Evolutionary conservation across 345 rosid species (phyloP).

Genomic region (Hibiscus syriacus): DNA sequence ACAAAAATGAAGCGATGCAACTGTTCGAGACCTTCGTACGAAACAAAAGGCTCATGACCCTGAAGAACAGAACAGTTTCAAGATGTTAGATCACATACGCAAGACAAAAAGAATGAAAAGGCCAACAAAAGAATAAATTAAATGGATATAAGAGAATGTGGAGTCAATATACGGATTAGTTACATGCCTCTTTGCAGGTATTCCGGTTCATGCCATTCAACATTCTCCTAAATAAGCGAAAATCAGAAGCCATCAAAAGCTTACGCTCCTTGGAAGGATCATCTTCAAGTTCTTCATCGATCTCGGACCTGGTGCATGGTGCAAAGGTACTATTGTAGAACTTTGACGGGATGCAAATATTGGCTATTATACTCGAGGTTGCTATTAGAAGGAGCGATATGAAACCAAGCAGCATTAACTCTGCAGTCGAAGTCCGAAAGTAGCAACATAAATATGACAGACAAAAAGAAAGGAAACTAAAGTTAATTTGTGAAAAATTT

Average conservation of each 20-base stretch:
- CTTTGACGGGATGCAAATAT: constrained; percentile 85
- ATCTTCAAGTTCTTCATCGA: constrained; percentile 43
- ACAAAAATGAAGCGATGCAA: constrained; percentile 96
- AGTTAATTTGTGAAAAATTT: not conserved
- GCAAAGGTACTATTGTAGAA: constrained; percentile 66
- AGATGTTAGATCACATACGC: not conserved
- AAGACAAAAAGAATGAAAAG: not conserved
- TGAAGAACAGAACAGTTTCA: constrained; percentile 22
- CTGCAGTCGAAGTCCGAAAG: constrained; percentile 31
- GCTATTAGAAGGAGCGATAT: constrained; percentile 92
- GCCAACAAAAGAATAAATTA: not conserved
- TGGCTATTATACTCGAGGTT: constrained; percentile 72
- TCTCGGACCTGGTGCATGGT: constrained; percentile 69
- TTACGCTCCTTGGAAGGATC: constrained; percentile 46
- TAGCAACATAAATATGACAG: constrained; percentile 8
- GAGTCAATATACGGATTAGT: constrained; percentile 1
- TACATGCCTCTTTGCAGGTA: constrained; percentile 68
- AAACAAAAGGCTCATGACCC: constrained; percentile 93
- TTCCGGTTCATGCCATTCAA: constrained; percentile 36
- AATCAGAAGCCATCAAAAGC: constrained; percentile 29
- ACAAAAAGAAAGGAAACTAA: not conserved
- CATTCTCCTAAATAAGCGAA: constrained; percentile 45
- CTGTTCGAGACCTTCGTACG: constrained; percentile 89
- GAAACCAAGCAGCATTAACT: constrained; percentile 97
- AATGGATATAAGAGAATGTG: not conserved